Evolutionary conservation across 2,329 filamentous ascomycete species (phyloP), one percentile per base, ranked within the genome.

Genomic region (Diplodia scrobiculata): DNA sequence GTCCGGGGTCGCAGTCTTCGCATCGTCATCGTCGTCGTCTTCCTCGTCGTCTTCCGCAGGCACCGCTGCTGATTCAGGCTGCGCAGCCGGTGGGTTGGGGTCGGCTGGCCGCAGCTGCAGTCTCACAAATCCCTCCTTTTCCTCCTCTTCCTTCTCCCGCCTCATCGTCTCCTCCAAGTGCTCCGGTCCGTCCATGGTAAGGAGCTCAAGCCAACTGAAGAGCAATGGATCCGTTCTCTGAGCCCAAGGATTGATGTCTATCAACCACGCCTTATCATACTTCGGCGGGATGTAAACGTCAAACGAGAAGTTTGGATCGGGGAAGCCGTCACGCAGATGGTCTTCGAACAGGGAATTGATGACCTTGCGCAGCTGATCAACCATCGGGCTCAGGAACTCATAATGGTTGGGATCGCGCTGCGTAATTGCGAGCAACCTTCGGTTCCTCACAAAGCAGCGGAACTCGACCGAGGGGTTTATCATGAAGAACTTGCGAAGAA

Each of bases 241-340:
- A 0, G 94, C 94, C 91, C 94, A 99, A 0, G 95, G 92, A 73
- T 98, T 98, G 73, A 99, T 90, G 75, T 99, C 95, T 58, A 99
- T 89, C 11, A 99, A 82, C 80, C 92, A 90, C 1, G 96, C 91
- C 55, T 86, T 84, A 58, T 91, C 87, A 65, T 96, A 85, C 1
- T 89, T 77, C 73, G 85, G 81, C 72, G 94, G 93, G 1, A 99
- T 85, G 74, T 99, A 98, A 51, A 97, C 89, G 74, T 99, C 95
- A 73, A 99, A 97, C 0, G 87, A 86, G 72, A 97, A 98, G 76
- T 87, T 89, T 2, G 86, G 83, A 68, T 98, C 94, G 0, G 91
- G 90, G 72, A 98, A 98, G 0, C 87, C 90, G 70, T 89, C 83
- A 67, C 89, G 85, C 68, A 97, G 77, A 68, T 87, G 87, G 34